Base-by-base conservation (phyloP, 306 rosid species). In the Crataegus laevigata region DNA sequence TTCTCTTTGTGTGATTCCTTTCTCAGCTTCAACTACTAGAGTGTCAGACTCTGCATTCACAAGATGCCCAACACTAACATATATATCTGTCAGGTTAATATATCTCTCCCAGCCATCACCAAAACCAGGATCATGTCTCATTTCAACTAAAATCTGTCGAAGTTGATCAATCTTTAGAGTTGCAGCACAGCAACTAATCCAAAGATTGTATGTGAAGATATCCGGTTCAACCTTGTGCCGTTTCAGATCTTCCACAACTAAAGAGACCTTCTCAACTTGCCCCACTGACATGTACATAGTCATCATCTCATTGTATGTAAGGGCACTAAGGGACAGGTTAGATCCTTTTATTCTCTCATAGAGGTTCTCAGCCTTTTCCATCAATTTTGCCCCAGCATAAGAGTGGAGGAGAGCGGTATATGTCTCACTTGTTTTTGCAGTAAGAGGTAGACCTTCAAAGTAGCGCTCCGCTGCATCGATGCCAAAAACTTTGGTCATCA, bases 231-330 rank as follows among this genome's bases (percentile, higher is more conserved):
- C 87, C 80, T 81, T 89, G 51, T 74, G 74, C 50, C 61, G 84
- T 84, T 85, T 91, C 74, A 94, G 82, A 42, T 94, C 96, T 77
- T 90, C 96, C 21, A 94, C 84, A 74, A 94, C 78, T 17, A 71
- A 62, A 22, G 87, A 78, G 60, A 94, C 93, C 88, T 91, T 94
- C 75, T 90, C 96, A 26, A 94, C 84, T 78, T 82, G 93, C 63
- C 98, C 98, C 3, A 90, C 91, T 24, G 96, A 90, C 90, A 87
- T 85, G 84, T 91, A 94, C 70, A 94, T 81, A 25, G 98, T 91
- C 98, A 94, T 94, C 91, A 94, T 87, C 85, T 91, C 98, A 45
- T 94, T 94, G 93, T 90, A 91, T 34, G 86, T 77, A 69, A 94
- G 86, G 63, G 91, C 91, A 58, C 82, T 85, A 66, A 87, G 84